Base-by-base conservation (phyloP, 345 rosid species). In the Conringia planisiliqua region DNA sequence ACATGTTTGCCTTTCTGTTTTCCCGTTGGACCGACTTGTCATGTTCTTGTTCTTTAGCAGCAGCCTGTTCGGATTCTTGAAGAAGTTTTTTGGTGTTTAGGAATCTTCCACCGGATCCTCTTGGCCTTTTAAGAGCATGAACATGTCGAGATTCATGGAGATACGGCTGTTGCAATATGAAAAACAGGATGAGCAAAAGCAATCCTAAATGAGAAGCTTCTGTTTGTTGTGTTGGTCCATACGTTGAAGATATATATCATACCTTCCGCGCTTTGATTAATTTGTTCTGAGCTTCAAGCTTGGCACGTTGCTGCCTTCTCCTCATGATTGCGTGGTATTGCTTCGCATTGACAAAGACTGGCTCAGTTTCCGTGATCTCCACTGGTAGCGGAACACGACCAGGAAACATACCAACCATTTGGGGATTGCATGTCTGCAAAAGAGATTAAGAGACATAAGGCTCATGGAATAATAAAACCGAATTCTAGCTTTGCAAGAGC, bases 71-170 rank as follows among this genome's bases (percentile, higher is more conserved):
- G 20, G 87, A 76, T 35, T 88, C 88, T 72, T 87, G 73, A 39
- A 68, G 80, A 27, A 76, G 80, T 77, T 83, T 79, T 77, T 86
- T 88, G 10, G 76, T 61, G 78, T 87, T 85, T 67, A 93, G 89
- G 73, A 93, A 93, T 29, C 93, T 89, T 22, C 96, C 98, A 22
- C 98, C 90, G 1, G 89, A 82, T 44, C 98, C 98, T 69, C 97
- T 86, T 4, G 91, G 88, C 77, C 97, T 85, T 76, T 85, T 84
- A 24, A 89, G 72, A 42, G 98, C 98, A 75, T 93, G 98, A 61
- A 78, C 77, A 77, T 93, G 98, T 47, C 98, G 86, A 68, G 98
- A 90, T 80, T 93, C 93, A 0, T 90, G 98, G 66, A 93, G 93
- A 72, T 93, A 93, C 0, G 89, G 95, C 97, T 93, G 84, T 79